These are phyloP conservation scores for Aphanomyces euteiches DNA, from an alignment of 352 stramenopile species.

Conservation along the genomic window DNA sequence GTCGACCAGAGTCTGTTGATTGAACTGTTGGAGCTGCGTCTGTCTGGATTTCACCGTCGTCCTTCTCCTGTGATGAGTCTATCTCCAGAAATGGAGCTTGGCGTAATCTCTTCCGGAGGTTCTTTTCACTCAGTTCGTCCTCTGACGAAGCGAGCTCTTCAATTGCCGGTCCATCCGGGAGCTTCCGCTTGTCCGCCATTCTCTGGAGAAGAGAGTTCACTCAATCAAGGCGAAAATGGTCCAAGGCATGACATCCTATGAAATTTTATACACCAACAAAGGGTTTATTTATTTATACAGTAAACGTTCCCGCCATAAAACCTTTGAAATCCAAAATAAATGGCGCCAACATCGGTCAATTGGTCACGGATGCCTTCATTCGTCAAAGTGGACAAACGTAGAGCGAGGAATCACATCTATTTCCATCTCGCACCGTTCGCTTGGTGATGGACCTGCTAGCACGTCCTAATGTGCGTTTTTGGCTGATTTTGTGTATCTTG, in stretches of 20 bases:
- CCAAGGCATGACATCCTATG: background rate
- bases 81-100: background rate
- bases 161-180: background rate
- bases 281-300: conserved; percentile 15
- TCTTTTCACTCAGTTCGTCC: conserved; percentile 13
- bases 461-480: too few relatives aligned
- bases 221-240: background rate
- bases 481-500: too few relatives aligned
- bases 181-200: conserved; percentile 21
- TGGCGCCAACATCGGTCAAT: background rate
- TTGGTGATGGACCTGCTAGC: too few relatives aligned
- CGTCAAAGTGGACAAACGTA: too few relatives aligned
- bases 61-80: background rate
- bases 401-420: too few relatives aligned
- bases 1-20: background rate
- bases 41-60: background rate
- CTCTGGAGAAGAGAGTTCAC: background rate
- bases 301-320: conserved; percentile 7
- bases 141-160: background rate
- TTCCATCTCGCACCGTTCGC: too few relatives aligned
- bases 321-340: conserved; percentile 16
- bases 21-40: background rate
- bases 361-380: background rate
- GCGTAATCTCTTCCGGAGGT: conserved; percentile 9
- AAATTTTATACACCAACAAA: background rate